These are phyloP conservation scores for Phtheirospermum japonicum DNA, from an alignment of 257 asterid species.

Conservation along the genomic window DNA sequence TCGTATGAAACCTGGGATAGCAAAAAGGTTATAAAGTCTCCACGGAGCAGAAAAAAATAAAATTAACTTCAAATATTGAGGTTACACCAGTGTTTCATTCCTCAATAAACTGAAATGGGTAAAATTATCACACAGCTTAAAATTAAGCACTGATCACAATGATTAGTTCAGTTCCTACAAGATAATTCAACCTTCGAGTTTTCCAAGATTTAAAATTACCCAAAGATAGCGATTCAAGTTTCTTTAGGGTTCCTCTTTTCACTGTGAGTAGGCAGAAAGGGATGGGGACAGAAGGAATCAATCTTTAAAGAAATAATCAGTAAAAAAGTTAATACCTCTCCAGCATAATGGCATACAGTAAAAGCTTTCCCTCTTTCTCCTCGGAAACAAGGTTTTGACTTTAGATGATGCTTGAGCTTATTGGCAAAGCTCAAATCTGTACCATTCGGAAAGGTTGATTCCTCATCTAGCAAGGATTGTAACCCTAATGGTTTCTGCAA, in stretches of 20 bases:
- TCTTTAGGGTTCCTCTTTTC: slow-evolving; percentile 10
- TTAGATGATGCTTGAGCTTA: slow-evolving; percentile 88
- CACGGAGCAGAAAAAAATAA: not conserved
- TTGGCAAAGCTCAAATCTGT: slow-evolving; percentile 94
- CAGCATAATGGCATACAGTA: slow-evolving; percentile 89
- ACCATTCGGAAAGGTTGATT: slow-evolving; percentile 95
- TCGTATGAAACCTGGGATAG: slow-evolving; percentile 79
- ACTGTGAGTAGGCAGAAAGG: not conserved
- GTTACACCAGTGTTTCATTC: not conserved
- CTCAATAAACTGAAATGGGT: not conserved
- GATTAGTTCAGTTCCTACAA: not conserved
- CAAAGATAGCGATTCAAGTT: slow-evolving; percentile 2
- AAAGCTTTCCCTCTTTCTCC: slow-evolving; percentile 86
- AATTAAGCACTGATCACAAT: slow-evolving; percentile 9
- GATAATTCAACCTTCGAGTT: not conserved
- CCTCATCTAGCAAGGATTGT: slow-evolving; percentile 91
- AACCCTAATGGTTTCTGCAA: slow-evolving; percentile 93
- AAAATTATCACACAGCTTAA: not conserved
- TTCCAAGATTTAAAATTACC: slow-evolving; percentile 11
- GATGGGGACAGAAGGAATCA: slow-evolving; percentile 1
- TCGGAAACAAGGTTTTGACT: slow-evolving; percentile 73
- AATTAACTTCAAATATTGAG: not conserved
- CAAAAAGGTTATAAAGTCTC: slow-evolving; percentile 3
- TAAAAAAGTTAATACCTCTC: slow-evolving; percentile 62
- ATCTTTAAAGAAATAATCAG: slow-evolving; percentile 18